A percentile compares a stretch with the other conserved stretches of the same genome.
phyloP scores from a whole-genome alignment of 164 flowering plant genomes.

The Tetracentron sinense region DNA sequence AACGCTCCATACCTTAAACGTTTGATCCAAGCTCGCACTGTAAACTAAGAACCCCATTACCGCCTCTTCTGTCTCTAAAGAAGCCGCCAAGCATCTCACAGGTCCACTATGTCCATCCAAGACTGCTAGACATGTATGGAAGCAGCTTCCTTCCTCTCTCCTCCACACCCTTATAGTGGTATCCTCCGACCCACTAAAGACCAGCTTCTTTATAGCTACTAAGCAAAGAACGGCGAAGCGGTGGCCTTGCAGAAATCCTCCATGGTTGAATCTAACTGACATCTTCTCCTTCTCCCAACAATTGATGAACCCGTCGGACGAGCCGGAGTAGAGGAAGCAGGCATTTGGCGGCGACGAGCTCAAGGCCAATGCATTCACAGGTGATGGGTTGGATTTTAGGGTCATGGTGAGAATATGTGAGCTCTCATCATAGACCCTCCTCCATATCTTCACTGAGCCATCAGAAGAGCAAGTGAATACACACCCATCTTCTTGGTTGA shows the following conservation, averaged over 20 bases:
- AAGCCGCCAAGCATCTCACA: conserved; percentile 44
- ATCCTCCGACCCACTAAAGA: conserved; percentile 52
- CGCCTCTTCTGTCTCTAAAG: conserved; percentile 33
- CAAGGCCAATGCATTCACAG: conserved; percentile 35
- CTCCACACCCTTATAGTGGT: conserved; percentile 47
- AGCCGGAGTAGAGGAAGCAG: conserved; percentile 39
- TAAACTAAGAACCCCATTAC: conserved; percentile 34
- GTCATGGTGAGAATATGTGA: conserved; percentile 27
- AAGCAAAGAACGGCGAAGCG: conserved; percentile 39
- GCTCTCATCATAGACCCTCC: conserved; percentile 22
- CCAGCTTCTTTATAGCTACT: conserved; percentile 25
- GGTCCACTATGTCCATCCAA: conserved; percentile 51
- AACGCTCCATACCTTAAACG: conserved; percentile 50
- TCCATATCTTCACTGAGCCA: conserved; percentile 32
- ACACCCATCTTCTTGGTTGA: conserved; percentile 32
- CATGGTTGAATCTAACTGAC: conserved; percentile 33
- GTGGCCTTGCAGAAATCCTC: conserved; percentile 40
- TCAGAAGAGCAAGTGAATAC: conserved; percentile 38
- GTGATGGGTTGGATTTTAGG: conserved; percentile 21
- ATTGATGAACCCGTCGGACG: conserved; percentile 36
- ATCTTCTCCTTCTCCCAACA: conserved; percentile 32
- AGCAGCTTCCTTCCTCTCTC: conserved; percentile 34
- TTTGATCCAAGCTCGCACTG: conserved; percentile 44
- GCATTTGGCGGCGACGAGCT: conserved; percentile 6
- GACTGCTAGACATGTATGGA: conserved; percentile 36